These are phyloP conservation scores for Nematocida parisii DNA, from an alignment of 371 early-diverging fungal species.

Conservation along the genomic window DNA sequence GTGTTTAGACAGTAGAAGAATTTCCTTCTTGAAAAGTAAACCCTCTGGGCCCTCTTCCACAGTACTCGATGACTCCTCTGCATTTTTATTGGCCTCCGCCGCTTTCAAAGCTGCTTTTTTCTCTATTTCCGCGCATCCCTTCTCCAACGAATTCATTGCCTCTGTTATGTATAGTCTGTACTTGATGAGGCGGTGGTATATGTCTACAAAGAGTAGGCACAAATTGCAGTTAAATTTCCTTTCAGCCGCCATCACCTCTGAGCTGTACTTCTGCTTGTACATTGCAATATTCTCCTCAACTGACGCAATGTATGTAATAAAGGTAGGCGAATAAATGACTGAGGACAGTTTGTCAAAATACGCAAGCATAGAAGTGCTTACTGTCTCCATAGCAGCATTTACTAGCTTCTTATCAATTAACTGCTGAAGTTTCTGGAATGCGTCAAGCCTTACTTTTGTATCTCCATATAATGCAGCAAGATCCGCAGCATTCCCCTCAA, in stretches of 20 bases:
- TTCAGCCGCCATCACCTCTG: conserved; percentile 28
- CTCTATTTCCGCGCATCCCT: background rate
- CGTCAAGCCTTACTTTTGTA: background rate
- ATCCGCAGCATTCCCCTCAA: background rate
- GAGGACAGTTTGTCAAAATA: conserved; percentile 28
- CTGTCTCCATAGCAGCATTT: conserved; percentile 20
- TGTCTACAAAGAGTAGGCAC: conserved; percentile 31
- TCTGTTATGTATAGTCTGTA: conserved; percentile 49
- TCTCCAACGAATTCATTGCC: conserved; percentile 7
- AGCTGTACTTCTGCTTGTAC: conserved; percentile 30
- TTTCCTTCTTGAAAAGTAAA: background rate
- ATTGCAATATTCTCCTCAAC: conserved; percentile 45
- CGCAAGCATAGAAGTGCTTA: background rate
- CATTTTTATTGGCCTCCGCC: background rate
- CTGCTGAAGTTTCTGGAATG: background rate
- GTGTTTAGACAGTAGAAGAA: conserved; percentile 2
- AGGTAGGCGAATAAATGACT: conserved; percentile 26
- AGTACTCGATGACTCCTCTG: background rate
- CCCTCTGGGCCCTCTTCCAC: background rate
- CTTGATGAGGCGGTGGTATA: conserved; percentile 48
- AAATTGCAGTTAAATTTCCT: conserved; percentile 25
- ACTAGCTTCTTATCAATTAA: conserved; percentile 3
- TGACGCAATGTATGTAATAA: conserved; percentile 33
- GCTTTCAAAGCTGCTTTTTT: background rate
- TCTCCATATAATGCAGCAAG: background rate